Evolutionary conservation across 106 monocot genomes (phyloP).

Genomic region (Acorus calamus): DNA sequence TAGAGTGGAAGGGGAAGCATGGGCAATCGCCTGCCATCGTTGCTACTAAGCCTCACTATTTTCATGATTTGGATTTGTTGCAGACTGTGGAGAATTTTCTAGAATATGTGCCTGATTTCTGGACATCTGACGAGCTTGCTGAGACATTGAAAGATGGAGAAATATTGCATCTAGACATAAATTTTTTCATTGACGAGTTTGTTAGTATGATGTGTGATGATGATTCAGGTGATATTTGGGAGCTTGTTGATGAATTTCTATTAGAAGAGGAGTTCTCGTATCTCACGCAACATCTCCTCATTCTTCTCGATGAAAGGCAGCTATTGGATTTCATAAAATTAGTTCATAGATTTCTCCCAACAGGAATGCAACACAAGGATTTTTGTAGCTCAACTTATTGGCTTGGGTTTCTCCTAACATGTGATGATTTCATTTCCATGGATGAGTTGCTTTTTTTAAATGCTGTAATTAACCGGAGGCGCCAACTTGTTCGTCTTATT

Average conservation of each 20-base stretch:
- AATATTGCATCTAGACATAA: constrained; percentile 56
- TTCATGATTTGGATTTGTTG: constrained; percentile 74
- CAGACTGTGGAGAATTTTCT: constrained; percentile 83
- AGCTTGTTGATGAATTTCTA: constrained; percentile 52
- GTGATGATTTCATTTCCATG: constrained; percentile 24
- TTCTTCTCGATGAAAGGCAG: constrained; percentile 48
- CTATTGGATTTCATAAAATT: constrained; percentile 52
- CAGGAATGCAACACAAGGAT: constrained; percentile 28
- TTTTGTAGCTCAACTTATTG: constrained; percentile 44
- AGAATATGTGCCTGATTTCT: constrained; percentile 84
- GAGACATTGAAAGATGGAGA: constrained; percentile 80
- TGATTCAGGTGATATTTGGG: constrained; percentile 51
- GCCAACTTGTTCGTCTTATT: constrained; percentile 54
- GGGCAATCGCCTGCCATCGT: constrained; percentile 94
- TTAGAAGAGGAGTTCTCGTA: constrained; percentile 54
- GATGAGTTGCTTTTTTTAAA: constrained; percentile 63
- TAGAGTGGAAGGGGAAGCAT: constrained; percentile 92
- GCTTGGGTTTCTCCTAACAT: constrained; percentile 53
- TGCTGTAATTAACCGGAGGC: constrained; percentile 54
- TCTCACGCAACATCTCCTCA: constrained; percentile 54
- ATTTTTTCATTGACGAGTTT: constrained; percentile 75
- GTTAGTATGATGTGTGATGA: constrained; percentile 71
- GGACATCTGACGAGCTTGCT: constrained; percentile 85
- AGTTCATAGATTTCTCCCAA: constrained; percentile 19
- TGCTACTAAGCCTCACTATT: constrained; percentile 97